These are phyloP conservation scores for Hymenoscyphus salicellus DNA, from an alignment of 2,329 filamentous ascomycete genomes.

Conservation along the genomic window DNA sequence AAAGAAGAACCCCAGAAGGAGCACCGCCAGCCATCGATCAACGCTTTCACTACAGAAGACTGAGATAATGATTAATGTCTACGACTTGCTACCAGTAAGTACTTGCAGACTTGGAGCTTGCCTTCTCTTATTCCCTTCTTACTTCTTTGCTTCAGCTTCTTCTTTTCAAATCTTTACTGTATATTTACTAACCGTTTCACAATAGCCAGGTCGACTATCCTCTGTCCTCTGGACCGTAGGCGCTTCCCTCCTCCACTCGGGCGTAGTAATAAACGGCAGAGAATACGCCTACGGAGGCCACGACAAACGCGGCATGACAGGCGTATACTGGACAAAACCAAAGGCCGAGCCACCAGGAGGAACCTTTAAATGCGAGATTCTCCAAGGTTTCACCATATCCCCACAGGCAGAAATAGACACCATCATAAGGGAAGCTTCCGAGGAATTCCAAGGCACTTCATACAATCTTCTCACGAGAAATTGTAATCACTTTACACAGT, in stretches of 20 bases:
- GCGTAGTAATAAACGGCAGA: slow-evolving; percentile 73
- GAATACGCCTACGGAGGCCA: slow-evolving; percentile 88
- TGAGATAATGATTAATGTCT: slow-evolving; percentile 73
- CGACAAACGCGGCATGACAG: slow-evolving; percentile 65
- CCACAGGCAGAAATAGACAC: slow-evolving; percentile 66
- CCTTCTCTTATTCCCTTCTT: neutral
- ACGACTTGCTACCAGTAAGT: slow-evolving; percentile 69
- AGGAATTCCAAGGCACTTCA: slow-evolving; percentile 69
- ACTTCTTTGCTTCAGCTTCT: neutral
- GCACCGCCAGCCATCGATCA: slow-evolving; percentile 51
- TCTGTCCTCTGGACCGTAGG: slow-evolving; percentile 75
- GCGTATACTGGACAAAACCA: slow-evolving; percentile 80
- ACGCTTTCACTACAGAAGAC: slow-evolving; percentile 69
- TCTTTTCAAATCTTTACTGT: neutral
- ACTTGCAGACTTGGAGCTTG: neutral
- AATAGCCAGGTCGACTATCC: slow-evolving; percentile 69
- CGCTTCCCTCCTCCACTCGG: slow-evolving; percentile 75
- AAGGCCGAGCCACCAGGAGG: slow-evolving; percentile 71
- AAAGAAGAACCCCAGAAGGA: slow-evolving; percentile 30
- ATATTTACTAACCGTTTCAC: neutral
- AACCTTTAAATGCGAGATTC: slow-evolving; percentile 69
- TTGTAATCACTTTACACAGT: slow-evolving; percentile 84
- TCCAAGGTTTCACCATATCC: slow-evolving; percentile 75
- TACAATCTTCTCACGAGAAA: slow-evolving; percentile 83
- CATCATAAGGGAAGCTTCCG: slow-evolving; percentile 65